These are phyloP conservation scores for Vanrija pseudolonga DNA, from an alignment of 1,284 basidiomycete species.

Conservation along the genomic window DNA sequence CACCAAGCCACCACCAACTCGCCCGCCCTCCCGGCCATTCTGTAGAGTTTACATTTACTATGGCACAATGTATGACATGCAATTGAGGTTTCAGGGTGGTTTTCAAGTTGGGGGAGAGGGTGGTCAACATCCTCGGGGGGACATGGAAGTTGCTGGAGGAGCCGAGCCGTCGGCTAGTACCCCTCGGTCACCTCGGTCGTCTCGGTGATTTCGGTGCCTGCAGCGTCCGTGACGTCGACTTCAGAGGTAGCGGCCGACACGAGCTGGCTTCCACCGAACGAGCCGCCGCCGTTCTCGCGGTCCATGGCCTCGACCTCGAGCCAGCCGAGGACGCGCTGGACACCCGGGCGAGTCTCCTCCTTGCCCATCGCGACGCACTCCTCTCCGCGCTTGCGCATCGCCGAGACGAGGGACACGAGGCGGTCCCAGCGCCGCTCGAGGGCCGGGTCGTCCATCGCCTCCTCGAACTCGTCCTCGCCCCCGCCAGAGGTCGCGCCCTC, in stretches of 20 bases:
- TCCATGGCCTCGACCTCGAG: conserved; percentile 25
- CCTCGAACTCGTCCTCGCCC: conserved; percentile 19
- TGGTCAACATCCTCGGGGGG: background rate
- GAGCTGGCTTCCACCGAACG: background rate
- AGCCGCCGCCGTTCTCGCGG: background rate
- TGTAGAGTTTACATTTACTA: background rate
- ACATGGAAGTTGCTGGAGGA: too few species aligned
- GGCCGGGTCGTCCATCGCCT: conserved; percentile 29
- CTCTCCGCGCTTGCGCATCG: conserved; percentile 32
- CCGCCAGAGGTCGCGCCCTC: conserved; percentile 10
- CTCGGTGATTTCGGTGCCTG: background rate
- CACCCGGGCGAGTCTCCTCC: conserved; percentile 24
- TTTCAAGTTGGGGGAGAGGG: background rate
- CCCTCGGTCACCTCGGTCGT: background rate
- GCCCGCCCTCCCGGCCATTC: too few species aligned
- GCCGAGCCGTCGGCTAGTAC: background rate
- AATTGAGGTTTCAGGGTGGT: background rate
- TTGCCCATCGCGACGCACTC: conserved; percentile 25
- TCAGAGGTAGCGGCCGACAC: background rate
- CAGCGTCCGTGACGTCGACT: background rate
- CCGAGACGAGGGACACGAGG: conserved; percentile 27
- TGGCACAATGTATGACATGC: background rate
- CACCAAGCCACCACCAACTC: background rate
- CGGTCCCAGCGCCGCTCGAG: conserved; percentile 41
- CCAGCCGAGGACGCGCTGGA: conserved; percentile 34